Percentiles rank a stretch among this genome's conserved stretches.
phyloP scores from a whole-genome alignment of 192 early-diverging fungal species.

The Linderina pennispora region DNA sequence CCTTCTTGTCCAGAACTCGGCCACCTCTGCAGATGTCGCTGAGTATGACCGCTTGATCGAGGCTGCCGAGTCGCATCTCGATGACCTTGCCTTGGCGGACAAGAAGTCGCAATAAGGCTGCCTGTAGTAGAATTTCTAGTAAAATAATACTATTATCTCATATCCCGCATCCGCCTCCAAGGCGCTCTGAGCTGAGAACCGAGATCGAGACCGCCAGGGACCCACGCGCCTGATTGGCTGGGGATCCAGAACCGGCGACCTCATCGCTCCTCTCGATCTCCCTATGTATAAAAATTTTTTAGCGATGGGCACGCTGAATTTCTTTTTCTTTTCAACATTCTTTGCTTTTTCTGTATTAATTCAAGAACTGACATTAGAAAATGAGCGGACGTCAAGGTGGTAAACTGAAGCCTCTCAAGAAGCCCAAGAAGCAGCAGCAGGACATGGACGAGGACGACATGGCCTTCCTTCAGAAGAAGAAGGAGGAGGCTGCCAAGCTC shows the following conservation, averaged over 20 bases:
- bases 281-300: no score
- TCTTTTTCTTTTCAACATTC: no score
- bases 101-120: slow-evolving; percentile 1
- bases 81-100: slow-evolving; percentile 15
- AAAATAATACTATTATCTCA: neutral
- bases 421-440: slow-evolving; percentile 59
- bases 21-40: slow-evolving; percentile 11
- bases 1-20: slow-evolving; percentile 23
- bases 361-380: neutral
- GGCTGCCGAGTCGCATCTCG: slow-evolving; percentile 17
- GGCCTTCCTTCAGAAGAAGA: slow-evolving; percentile 73
- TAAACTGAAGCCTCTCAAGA: slow-evolving; percentile 87
- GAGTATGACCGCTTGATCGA: slow-evolving; percentile 32
- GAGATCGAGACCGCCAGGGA: no score
- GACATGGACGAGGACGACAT: slow-evolving; percentile 72
- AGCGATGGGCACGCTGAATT: no score
- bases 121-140: neutral
- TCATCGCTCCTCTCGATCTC: no score
- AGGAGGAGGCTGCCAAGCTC: slow-evolving; percentile 70
- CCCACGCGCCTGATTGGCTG: no score
- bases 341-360: neutral
- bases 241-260: no score
- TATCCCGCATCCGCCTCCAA: no score
- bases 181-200: no score
- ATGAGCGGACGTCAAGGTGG: slow-evolving; percentile 55